Conservation (phyloP, 2,329 filamentous ascomycete genomes). For the Xylariaceae sp. region DNA sequence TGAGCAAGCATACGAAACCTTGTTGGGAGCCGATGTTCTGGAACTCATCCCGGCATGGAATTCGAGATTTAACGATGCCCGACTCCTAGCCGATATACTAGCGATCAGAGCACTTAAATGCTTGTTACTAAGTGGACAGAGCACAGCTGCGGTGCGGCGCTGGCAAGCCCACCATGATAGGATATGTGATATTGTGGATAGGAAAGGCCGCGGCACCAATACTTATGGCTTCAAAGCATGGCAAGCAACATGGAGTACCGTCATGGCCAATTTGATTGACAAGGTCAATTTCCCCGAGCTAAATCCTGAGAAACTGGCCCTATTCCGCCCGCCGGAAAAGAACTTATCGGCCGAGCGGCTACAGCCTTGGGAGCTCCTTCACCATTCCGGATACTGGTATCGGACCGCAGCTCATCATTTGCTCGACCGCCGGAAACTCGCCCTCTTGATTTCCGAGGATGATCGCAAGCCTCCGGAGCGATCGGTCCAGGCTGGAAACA, state of each 20-base stretch:
- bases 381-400: conserved; percentile 67
- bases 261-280: conserved; percentile 60
- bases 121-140: conserved; percentile 73
- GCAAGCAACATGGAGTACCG: conserved; percentile 69
- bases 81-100: conserved; percentile 77
- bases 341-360: conserved; percentile 53
- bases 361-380: conserved; percentile 60
- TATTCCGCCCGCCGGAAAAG: conserved; percentile 58
- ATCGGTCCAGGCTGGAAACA: conserved; percentile 42
- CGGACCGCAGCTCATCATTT: conserved; percentile 57
- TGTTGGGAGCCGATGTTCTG: conserved; percentile 79
- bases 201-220: conserved; percentile 76
- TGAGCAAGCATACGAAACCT: conserved; percentile 77
- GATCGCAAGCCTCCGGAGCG: conserved; percentile 50
- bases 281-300: conserved; percentile 50
- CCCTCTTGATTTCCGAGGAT: conserved; percentile 55
- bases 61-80: conserved; percentile 86
- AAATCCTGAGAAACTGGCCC: conserved; percentile 36
- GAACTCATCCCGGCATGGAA: conserved; percentile 89
- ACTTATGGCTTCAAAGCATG: conserved; percentile 95
- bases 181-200: conserved; percentile 73
- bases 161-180: conserved; percentile 76
- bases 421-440: conserved; percentile 48
- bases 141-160: conserved; percentile 72
- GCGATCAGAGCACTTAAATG: conserved; percentile 79